Evolutionary conservation across 176 grass and related monocot species (phyloP), one percentile per base, ranked within the genome.

Genomic region (Ensete glaucum): DNA sequence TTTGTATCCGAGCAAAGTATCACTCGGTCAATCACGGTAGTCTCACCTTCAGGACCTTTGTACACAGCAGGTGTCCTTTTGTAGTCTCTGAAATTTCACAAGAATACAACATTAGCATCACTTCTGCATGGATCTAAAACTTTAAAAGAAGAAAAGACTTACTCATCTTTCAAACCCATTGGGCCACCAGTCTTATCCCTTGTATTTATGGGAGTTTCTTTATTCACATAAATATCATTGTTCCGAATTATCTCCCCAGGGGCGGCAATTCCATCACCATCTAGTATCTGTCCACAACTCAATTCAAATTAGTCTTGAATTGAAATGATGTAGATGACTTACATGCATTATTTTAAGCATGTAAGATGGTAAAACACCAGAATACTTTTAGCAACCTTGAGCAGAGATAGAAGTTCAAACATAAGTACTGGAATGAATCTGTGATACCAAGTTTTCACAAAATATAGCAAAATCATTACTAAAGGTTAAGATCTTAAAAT

Each of bases 181-280:
- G 49, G 66, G 49, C 70, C 60, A 81, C 69, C 54, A 26, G 69
- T 20, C 55, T 24, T 55, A 75, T 66, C 76, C 21, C 67, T 68
- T 17, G 16, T 66, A 76, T 53, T 27, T 29, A 26, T 58, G 9
- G 94, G 94, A 73, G 78, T 73, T 79, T 83, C 81, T 72, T 93
- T 93, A 29, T 93, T 87, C 65, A 97, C 94, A 86, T 88, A 90
- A 67, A 93, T 75, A 84, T 97, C 90, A 87, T 97, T 81, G 83
- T 97, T 97, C 69, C 85, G 87, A 52, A 97, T 88, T 82, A 97
- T 93, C 81, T 93, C 89, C 68, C 94, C 94, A 29, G 94, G 94
- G 48, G 84, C 87, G 50, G 82, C 90, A 56, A 98, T 87, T 54
- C 94, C 94, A 82, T 98, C 94, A 72, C 81, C 80, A 87, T 93